Base-by-base conservation (phyloP, 176 grass and related monocot species). In the Calamus simplicifolius region DNA sequence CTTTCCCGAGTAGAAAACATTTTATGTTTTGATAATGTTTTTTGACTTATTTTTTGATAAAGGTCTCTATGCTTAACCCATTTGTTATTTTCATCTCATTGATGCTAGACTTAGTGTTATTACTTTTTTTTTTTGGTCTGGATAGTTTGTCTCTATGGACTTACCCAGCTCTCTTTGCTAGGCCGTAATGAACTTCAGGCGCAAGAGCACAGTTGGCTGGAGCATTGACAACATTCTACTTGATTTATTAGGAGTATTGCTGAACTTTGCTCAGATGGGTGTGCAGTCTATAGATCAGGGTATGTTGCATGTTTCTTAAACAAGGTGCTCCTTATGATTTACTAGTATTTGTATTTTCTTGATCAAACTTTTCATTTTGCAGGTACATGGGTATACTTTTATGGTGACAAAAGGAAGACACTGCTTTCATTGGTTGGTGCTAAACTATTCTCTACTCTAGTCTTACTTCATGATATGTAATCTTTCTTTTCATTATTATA, bases 161-260 rank as follows among this genome's bases (percentile, higher is more conserved):
- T 35, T 35, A 35, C 31, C 31, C 8, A 35, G 29, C 31, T 35
- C 7, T 35, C 31, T 35, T 6, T 35, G 31, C 8, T 56, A 96
- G 87, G 92, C 58, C 17, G 19, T 85, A 57, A 96, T 96, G 92
- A 96, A 96, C 72, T 90, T 96, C 56, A 74, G 5, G 54, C 64
- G 78, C 53, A 90, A 96, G 77, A 96, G 92, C 58, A 96, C 92
- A 23, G 74, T 90, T 43, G 92, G 92, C 57, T 96, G 92, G 92
- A 96, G 92, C 63, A 87, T 96, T 72, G 92, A 86, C 35, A 96
- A 96, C 61, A 96, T 96, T 56, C 75, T 96, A 68, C 92, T 96
- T 68, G 92, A 96, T 62, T 74, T 96, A 53, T 56, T 68, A 5
- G 92, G 92, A 58, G 92, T 80, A 1, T 19, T 96, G 53, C 74